A percentile compares a stretch with the other conserved stretches of the same genome.
Evolutionary conservation across 2,329 filamentous ascomycete genomes (phyloP).

Genomic region (Cryphonectria carpinicola): DNA sequence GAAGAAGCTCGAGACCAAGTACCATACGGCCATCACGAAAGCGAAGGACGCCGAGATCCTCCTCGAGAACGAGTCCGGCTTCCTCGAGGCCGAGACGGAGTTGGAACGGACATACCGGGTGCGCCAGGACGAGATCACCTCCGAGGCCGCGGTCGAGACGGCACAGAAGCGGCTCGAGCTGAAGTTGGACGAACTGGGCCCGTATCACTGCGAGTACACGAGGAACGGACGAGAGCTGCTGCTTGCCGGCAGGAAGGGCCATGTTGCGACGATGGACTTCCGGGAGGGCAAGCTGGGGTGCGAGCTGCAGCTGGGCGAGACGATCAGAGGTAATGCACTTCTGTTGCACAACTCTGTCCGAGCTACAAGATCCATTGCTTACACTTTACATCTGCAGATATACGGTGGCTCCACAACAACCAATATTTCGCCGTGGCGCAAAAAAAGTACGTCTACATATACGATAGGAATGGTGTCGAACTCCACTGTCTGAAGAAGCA

Average conservation of each 20-base stretch:
- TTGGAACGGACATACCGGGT: conserved; percentile 93
- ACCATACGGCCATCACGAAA: conserved; percentile 77
- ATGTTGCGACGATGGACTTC: conserved; percentile 98
- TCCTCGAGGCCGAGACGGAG: conserved; percentile 85
- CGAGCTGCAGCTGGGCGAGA: conserved; percentile 89
- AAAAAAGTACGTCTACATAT: conserved; percentile 97
- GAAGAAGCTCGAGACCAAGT: conserved; percentile 78
- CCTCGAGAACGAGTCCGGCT: conserved; percentile 82
- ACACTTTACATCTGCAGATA: conserved; percentile 54
- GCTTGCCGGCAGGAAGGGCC: conserved; percentile 86
- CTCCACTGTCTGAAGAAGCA: conserved; percentile 90
- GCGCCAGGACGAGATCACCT: conserved; percentile 81
- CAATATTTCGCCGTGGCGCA: conserved; percentile 94
- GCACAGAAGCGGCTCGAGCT: conserved; percentile 94
- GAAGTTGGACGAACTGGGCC: conserved; percentile 79
- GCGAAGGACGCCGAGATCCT: conserved; percentile 96
- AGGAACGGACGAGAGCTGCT: conserved; percentile 86
- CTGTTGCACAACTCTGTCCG: background rate
- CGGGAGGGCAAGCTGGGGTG: conserved; percentile 87
- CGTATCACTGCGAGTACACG: conserved; percentile 88
- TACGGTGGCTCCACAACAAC: conserved; percentile 91
- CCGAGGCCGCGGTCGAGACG: conserved; percentile 76
- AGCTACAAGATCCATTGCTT: background rate
- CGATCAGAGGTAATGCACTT: conserved; percentile 58
- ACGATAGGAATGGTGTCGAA: conserved; percentile 88